phyloP scores from a whole-genome alignment of 148 eudicot genomes.

The Suaeda aralocaspica region DNA sequence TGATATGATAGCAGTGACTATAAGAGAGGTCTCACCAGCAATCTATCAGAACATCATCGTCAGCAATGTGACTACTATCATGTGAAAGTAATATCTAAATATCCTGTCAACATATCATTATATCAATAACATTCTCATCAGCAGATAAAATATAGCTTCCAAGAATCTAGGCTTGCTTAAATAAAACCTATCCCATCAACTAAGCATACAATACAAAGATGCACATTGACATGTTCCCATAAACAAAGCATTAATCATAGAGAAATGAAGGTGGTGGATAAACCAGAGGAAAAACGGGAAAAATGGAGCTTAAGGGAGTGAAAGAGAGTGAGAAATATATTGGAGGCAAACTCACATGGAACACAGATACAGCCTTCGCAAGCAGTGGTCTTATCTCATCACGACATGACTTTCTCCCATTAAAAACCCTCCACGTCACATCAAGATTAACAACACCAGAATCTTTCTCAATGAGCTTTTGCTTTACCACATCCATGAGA shows the following conservation, averaged over 20 bases:
- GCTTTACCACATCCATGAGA: conserved; percentile 36
- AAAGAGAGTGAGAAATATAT: conserved; percentile 14
- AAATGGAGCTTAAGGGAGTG: neutral
- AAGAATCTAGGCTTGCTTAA: neutral
- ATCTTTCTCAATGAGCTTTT: conserved; percentile 42
- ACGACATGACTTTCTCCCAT: conserved; percentile 45
- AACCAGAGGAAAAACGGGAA: neutral
- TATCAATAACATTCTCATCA: no score
- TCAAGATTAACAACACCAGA: conserved; percentile 33
- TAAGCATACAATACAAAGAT: neutral
- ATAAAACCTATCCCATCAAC: neutral
- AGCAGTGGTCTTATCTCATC: conserved; percentile 51
- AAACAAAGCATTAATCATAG: neutral
- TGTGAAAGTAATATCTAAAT: neutral
- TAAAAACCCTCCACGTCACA: conserved; percentile 75
- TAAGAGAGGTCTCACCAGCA: neutral
- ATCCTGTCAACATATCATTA: no score
- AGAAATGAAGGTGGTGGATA: no score
- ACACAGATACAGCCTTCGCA: conserved; percentile 65
- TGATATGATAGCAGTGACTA: neutral
- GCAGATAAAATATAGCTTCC: neutral
- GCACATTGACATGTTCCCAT: neutral
- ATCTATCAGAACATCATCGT: neutral
- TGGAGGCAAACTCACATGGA: conserved; percentile 53
- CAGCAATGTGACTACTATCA: neutral